These are phyloP conservation scores for Cladosporium oxysporum DNA, from an alignment of 2,329 filamentous ascomycete species.

Conservation along the genomic window DNA sequence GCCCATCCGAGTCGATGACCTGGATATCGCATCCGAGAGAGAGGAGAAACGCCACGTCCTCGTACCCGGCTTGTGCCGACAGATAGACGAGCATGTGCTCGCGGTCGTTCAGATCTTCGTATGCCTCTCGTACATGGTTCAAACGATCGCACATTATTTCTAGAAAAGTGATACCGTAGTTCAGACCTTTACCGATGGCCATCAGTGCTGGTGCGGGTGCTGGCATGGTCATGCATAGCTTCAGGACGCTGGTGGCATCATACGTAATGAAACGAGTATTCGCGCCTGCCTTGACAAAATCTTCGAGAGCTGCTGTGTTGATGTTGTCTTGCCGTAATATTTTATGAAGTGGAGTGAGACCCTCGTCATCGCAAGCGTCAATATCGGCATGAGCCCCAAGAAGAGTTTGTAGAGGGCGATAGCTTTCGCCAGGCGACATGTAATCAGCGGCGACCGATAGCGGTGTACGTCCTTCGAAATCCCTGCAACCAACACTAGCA, in stretches of 20 bases:
- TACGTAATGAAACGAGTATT: background rate
- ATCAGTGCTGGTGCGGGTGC: background rate
- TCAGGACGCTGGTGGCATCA: background rate
- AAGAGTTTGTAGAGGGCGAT: background rate
- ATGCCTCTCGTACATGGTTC: background rate
- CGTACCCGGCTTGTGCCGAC: background rate
- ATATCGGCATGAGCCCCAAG: background rate
- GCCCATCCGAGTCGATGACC: background rate
- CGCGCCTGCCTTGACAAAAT: background rate
- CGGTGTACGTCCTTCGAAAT: background rate
- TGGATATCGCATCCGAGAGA: background rate
- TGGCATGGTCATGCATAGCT: background rate
- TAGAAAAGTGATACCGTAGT: background rate
- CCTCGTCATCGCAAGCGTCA: background rate
- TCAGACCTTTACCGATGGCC: background rate
- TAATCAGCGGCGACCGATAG: background rate
- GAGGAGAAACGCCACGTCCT: background rate
- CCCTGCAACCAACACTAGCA: background rate
- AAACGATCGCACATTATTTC: background rate
- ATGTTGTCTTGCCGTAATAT: background rate
- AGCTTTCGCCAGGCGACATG: background rate
- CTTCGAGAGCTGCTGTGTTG: background rate
- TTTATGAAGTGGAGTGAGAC: background rate
- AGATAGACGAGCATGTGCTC: background rate
- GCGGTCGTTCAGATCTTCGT: background rate